phyloP scores from a whole-genome alignment of 2,329 filamentous ascomycete species.

The Colletotrichum kahawae region DNA sequence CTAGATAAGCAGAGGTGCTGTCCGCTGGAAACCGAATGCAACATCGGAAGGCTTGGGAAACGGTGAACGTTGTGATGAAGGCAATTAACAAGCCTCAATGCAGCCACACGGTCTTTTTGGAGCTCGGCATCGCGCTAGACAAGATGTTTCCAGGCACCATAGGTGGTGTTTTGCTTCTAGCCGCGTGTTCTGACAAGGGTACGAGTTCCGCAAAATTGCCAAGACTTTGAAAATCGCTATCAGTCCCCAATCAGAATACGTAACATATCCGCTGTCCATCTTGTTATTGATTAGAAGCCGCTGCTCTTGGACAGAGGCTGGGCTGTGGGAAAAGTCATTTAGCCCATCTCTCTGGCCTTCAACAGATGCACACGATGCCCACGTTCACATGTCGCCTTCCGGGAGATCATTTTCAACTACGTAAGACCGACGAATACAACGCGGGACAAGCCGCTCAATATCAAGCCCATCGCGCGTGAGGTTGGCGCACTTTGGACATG shows the following conservation, averaged over 20 bases:
- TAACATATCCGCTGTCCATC: not conserved
- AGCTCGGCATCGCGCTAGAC: not conserved
- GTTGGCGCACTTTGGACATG: rapidly evolving
- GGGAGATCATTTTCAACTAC: not conserved
- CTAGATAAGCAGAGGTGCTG: constrained; percentile 1
- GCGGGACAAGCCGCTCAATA: not conserved
- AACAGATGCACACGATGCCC: not conserved
- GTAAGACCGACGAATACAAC: not conserved
- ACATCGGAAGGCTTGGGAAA: not conserved
- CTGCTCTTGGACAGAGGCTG: not conserved
- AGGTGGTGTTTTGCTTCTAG: not conserved
- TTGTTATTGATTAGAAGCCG: not conserved
- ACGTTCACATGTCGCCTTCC: not conserved
- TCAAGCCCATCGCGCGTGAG: not conserved
- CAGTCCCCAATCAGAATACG: not conserved
- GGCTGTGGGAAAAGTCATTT: not conserved
- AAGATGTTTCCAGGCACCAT: not conserved
- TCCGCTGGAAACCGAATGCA: not conserved
- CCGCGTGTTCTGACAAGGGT: not conserved
- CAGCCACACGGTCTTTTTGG: not conserved
- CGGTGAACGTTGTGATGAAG: not conserved
- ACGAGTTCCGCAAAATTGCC: not conserved
- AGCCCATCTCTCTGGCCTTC: not conserved
- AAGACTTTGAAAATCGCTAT: not conserved
- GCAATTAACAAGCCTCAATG: not conserved